Base-by-base conservation (phyloP, 768 basidiomycete genomes). In the Termitomyces sp. region DNA sequence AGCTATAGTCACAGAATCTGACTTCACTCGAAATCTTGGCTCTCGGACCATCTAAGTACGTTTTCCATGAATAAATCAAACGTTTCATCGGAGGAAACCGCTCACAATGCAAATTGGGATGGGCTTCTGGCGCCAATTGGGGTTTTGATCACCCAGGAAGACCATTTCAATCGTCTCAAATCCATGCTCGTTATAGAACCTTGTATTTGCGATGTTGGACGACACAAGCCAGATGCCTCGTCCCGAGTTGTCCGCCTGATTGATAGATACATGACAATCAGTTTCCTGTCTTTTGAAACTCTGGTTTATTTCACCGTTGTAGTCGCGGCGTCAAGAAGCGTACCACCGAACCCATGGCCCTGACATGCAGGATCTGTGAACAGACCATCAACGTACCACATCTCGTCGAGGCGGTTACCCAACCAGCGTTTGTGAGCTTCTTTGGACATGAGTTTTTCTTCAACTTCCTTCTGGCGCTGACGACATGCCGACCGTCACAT, bases 341-440 rank as follows among this genome's bases (percentile, higher is more conserved):
- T 66, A 18, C 63, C 49, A 13, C 69, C 71, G 43, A 69, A 68
- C 3, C 72, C 69, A 22, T 55, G 64, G 9, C 71, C 65, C 58
- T 72, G 72, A 44, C 57, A 55, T 1, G 44, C 47, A 8, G 70
- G 72, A 39, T 64, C 66, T 6, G 69, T 71, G 34, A 62, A 65
- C 22, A 74, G 33, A 8, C 67, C 53, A 47, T 65, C 60, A 27
- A 73, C 57, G 43, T 69, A 70, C n/a, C 68, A 62, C 68, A 72
- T 73, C 18, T 66, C 51, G 27, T 67, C 60, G 1, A 66, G 40
- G 10, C 65, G 61, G 24, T 67, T 62, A 4, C 67, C 66, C 20
- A 70, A 24, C 10, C 53, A 43, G 16, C 65, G 58, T 50, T 61
- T 61, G 14, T 64, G 58, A 9, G 64, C 58, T 36, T 65, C 58